Evolutionary conservation across 352 stramenopile genomes (phyloP), one percentile per base, ranked within the genome.

Genomic region (Phytophthora pseudosyringae): DNA sequence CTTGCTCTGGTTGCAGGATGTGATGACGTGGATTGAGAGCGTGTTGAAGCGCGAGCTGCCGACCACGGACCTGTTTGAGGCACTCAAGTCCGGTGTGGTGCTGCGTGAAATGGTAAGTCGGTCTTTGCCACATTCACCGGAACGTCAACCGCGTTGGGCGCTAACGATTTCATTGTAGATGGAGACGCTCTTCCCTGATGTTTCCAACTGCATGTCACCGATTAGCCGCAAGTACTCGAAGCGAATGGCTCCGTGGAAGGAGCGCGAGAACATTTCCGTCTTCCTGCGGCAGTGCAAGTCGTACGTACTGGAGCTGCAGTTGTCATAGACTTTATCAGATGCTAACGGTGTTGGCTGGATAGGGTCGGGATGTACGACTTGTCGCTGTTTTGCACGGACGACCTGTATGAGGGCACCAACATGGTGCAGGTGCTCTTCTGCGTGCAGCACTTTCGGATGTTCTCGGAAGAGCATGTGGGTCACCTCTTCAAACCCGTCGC

Each of bases 351-450:
- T 35, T 39, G 31, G 11, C 38, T 33, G 8, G 28, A 5, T 41
- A 93, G 86, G 4, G 76, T 95, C n/a, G 84, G 86, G 15, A 95
- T 95, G 84, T 81, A 86, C 54, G 84, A 93, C 62, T 68, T 85
- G 35, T 93, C 85, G 21, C 59, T 95, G 13, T 93, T 95, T 51
- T 93, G 84, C 66, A 93, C 86, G 5, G 86, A 93, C 46, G 84
- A 95, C 60, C 59, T 95, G 33, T 94, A 93, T 59, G 84, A 93
- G 56, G 86, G 86, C 52, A 93, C 81, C 38, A 91, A 95, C 51
- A 91, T 95, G 82, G 83, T 95, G 3, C 83, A 92, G 65, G 80
- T 93, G 25, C 60, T 93, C 4, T 95, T 92, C 56, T 85, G 82
- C 43, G 50, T 92, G 7, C 83, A 95, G 56, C 81, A 92, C 59